Evolutionary conservation across 2,329 filamentous ascomycete species (phyloP), one percentile per base, ranked within the genome.

Genomic region (Cryphonectria carpinicola): DNA sequence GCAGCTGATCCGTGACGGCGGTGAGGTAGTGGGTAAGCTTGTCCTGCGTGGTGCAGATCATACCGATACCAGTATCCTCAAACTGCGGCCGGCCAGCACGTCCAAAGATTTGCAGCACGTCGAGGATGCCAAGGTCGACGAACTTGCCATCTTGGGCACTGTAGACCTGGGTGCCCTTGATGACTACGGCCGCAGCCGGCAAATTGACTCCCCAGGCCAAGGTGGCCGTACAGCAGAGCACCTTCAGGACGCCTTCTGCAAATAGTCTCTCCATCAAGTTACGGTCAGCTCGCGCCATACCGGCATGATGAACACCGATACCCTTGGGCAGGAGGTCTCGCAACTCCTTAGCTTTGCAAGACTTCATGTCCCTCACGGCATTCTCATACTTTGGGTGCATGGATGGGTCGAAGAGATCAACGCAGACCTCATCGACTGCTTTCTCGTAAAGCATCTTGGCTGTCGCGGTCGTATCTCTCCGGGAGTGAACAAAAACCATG

Each of bases 201-300:
- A 99, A 88, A 81, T 99, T 99, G 78, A 99, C 95, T 90, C 96
- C 96, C 96, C 96, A 99, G 0, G 96, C 96, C 37, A 99, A 86
- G 1, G 96, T 99, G 14, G 96, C 96, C 2, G 96, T 99, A 89
- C 97, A 99, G 85, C 95, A 98, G 32, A 99, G 90, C 0, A 99
- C 95, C 80, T 96, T 97, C 76, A 98, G 88, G n/a, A 98, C 91
- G 37, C 96, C 97, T 75, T 97, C 92, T 4, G 87, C 89, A 76
- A 99, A 99, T 22, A 98, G 87, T 25, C 93, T 90, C 80, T 99
- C 97, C 85, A 98, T 94, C n/a, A 98, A 83, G 75, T 99, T 99
- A 73, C 96, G 88, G 80, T 99, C 97, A 3, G 95, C 92, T 74
- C 97, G 90, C 70, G 94, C 91, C 94, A 99, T 97, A 68, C 97